These are phyloP conservation scores for Cyclotella atomus DNA, from an alignment of 108 stramenopile species.

Conservation along the genomic window DNA sequence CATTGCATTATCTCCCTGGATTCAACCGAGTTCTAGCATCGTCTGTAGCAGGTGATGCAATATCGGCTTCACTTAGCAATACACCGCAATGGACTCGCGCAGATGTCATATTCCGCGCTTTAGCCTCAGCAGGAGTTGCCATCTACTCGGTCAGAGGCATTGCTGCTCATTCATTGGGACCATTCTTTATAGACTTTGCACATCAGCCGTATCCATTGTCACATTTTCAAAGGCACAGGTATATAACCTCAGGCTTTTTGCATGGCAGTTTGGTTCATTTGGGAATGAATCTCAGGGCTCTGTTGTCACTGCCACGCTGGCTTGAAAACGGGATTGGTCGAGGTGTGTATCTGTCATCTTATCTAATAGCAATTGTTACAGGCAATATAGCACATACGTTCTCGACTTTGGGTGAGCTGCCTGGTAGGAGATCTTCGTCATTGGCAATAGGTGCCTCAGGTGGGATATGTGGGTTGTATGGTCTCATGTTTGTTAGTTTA, in stretches of 20 bases:
- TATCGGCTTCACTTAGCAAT: constrained; percentile 28
- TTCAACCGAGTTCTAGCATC: constrained; percentile 63
- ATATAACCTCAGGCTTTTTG: constrained; percentile 75
- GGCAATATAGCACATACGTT: constrained; percentile 66
- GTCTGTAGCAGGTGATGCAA: constrained; percentile 37
- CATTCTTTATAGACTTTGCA: constrained; percentile 58
- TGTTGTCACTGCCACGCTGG: constrained; percentile 66
- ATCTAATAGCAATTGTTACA: constrained; percentile 59
- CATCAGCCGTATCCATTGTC: constrained; percentile 54
- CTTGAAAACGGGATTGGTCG: constrained; percentile 59
- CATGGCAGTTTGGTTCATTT: constrained; percentile 76
- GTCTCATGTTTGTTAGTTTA: constrained; percentile 68
- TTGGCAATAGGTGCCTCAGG: constrained; percentile 73
- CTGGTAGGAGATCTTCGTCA: constrained; percentile 34
- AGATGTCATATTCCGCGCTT: constrained; percentile 34
- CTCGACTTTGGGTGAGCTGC: constrained; percentile 28
- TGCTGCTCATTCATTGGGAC: constrained; percentile 56
- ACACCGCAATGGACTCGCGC: constrained; percentile 53
- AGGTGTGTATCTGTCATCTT: constrained; percentile 72
- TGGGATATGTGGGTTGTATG: constrained; percentile 81
- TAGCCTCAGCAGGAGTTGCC: constrained; percentile 31
- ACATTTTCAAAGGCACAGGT: constrained; percentile 67
- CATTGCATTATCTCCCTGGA: constrained; percentile 49
- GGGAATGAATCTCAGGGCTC: constrained; percentile 56
- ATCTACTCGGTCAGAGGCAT: constrained; percentile 27